A percentile compares a stretch with the other conserved stretches of the same genome.
phyloP scores from a whole-genome alignment of 768 basidiomycete species.

The Erythrobasidium yunnanense region DNA sequence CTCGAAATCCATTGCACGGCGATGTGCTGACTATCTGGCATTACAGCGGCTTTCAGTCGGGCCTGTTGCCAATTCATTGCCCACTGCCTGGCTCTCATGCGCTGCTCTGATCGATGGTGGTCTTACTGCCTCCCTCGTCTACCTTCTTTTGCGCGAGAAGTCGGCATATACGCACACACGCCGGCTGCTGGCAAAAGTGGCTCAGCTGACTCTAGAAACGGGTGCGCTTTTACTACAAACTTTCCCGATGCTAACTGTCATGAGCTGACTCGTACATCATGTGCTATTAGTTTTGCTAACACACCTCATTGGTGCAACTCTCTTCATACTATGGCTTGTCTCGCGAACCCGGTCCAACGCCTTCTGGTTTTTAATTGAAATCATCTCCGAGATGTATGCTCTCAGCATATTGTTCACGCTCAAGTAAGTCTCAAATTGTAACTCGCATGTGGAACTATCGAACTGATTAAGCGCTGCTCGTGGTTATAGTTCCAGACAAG shows the following conservation, averaged over 20 bases:
- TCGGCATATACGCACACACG: background rate
- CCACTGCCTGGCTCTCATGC: constrained; percentile 19
- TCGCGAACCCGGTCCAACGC: constrained; percentile 15
- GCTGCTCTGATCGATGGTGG: constrained; percentile 10
- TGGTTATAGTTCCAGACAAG: background rate
- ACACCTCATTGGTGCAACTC: constrained; percentile 20
- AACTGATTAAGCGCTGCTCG: background rate
- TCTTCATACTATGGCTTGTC: constrained; percentile 21
- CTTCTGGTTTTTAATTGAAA: constrained; percentile 17
- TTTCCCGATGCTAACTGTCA: too few relatives aligned
- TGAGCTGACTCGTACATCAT: background rate
- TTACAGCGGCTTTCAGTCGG: background rate
- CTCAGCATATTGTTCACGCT: constrained; percentile 22
- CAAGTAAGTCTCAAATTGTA: background rate
- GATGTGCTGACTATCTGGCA: background rate
- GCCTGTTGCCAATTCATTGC: constrained; percentile 2
- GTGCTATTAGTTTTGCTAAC: background rate
- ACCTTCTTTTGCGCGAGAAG: background rate
- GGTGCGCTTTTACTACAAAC: too few relatives aligned
- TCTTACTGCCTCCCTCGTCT: constrained; percentile 7
- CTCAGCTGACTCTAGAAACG: constrained; percentile 7
- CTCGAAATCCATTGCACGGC: background rate
- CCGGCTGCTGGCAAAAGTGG: background rate
- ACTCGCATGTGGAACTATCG: background rate
- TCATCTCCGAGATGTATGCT: constrained; percentile 11